phyloP scores from a whole-genome alignment of 2,329 filamentous ascomycete species.

The Apiospora sp. region DNA sequence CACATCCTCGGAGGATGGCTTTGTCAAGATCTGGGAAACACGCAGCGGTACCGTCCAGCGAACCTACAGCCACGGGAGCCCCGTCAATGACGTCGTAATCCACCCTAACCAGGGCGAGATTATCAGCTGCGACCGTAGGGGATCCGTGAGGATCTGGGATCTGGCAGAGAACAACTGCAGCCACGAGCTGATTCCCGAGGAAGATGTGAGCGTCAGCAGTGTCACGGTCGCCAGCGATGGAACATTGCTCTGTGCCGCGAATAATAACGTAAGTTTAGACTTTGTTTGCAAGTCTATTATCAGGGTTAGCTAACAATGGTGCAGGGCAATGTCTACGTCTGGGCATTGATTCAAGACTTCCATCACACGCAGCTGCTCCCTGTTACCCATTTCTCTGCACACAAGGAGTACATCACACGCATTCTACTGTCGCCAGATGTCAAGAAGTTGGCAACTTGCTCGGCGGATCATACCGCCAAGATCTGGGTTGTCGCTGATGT shows the following conservation, averaged over 20 bases:
- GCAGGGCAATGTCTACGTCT: constrained; percentile 96
- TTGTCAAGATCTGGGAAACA: constrained; percentile 97
- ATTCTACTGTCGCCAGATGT: constrained; percentile 92
- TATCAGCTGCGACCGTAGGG: constrained; percentile 92
- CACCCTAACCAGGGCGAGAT: constrained; percentile 98
- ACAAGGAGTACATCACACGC: constrained; percentile 91
- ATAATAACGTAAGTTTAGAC: constrained; percentile 73
- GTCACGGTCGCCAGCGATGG: constrained; percentile 97
- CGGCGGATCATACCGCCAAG: constrained; percentile 90
- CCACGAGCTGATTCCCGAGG: constrained; percentile 94
- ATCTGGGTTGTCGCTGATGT: constrained; percentile 91
- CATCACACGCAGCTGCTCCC: constrained; percentile 87
- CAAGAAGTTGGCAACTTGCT: constrained; percentile 92
- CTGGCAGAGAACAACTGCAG: constrained; percentile 96
- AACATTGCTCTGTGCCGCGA: constrained; percentile 89
- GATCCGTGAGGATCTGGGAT: constrained; percentile 96
- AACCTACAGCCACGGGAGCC: constrained; percentile 87
- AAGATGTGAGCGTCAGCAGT: constrained; percentile 91
- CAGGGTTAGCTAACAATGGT: constrained; percentile 21
- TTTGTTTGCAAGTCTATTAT: constrained; percentile 11
- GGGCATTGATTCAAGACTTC: constrained; percentile 86
- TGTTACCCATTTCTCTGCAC: constrained; percentile 87
- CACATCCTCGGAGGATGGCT: constrained; percentile 94
- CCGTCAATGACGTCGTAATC: constrained; percentile 98
- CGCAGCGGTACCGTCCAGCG: constrained; percentile 85